Percentiles rank a stretch among this genome's conserved stretches.
These are phyloP conservation scores for Aspergillus ochraceoroseus DNA, from an alignment of 2,329 filamentous ascomycete species.

Conservation along the genomic window DNA sequence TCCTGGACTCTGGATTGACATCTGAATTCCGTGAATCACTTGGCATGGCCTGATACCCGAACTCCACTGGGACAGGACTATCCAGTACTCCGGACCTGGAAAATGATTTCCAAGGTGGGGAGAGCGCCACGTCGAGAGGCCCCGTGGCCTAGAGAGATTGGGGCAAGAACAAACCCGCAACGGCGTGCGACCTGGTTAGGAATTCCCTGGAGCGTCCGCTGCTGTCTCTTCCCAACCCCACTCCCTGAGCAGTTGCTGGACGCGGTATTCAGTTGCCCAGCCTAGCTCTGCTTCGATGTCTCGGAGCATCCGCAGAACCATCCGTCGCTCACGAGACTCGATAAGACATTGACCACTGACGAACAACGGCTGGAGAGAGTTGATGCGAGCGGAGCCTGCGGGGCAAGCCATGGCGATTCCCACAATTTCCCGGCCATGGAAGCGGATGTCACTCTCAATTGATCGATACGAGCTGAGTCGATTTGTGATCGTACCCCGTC, in stretches of 20 bases:
- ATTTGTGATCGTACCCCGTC: constrained; percentile 50
- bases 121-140: too few relatives aligned
- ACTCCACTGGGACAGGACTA: too few relatives aligned
- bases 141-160: too few relatives aligned
- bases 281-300: constrained; percentile 61
- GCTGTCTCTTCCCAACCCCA: constrained; percentile 35
- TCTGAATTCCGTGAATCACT: too few relatives aligned
- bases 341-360: constrained; percentile 59
- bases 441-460: constrained; percentile 52
- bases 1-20: too few relatives aligned
- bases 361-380: constrained; percentile 59
- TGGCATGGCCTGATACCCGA: too few relatives aligned
- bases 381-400: constrained; percentile 55
- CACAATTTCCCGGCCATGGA: constrained; percentile 58
- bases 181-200: not conserved
- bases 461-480: constrained; percentile 56
- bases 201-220: constrained; percentile 1
- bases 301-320: constrained; percentile 53
- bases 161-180: too few relatives aligned
- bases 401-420: constrained; percentile 56
- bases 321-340: constrained; percentile 50
- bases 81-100: too few relatives aligned
- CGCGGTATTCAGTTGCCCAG: constrained; percentile 60
- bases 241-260: constrained; percentile 48
- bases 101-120: too few relatives aligned